Conservation (phyloP, 208 protist genomes). For the Crithidia expoeki region DNA sequence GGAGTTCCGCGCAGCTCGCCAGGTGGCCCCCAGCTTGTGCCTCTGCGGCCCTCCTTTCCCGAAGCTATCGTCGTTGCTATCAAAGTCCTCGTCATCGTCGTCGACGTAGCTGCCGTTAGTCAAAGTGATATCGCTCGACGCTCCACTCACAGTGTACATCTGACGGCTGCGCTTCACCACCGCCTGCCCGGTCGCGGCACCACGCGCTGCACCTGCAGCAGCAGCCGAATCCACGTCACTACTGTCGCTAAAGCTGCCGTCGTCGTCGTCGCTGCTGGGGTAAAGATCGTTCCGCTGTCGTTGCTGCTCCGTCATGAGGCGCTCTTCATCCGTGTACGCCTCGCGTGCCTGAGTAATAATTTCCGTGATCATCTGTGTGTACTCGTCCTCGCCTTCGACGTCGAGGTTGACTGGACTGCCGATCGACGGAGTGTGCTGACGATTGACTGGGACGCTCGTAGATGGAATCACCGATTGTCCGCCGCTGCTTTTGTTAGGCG, state of each 20-base stretch:
- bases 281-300: conserved; percentile 18
- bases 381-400: conserved; percentile 37
- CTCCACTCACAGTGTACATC: background rate
- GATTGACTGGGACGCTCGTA: conserved; percentile 9
- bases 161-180: background rate
- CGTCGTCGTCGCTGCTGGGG: conserved; percentile 35
- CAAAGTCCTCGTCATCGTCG: background rate
- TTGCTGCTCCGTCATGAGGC: conserved; percentile 35
- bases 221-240: conserved; percentile 5
- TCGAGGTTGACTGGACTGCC: conserved; percentile 6
- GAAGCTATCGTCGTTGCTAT: background rate
- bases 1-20: background rate
- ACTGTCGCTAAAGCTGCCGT: conserved; percentile 12
- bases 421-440: background rate
- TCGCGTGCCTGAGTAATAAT: conserved; percentile 41
- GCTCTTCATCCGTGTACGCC: conserved; percentile 40
- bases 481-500: background rate
- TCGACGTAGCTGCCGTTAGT: background rate
- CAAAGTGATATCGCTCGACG: background rate
- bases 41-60: conserved; percentile 1
- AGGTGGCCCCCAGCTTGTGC: conserved; percentile 12
- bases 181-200: too few species aligned
- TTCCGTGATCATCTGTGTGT: conserved; percentile 40
- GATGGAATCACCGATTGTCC: conserved; percentile 1
- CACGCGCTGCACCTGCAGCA: conserved; percentile 6